Evolutionary conservation across 2,329 filamentous ascomycete genomes (phyloP).

Genomic region (Aspergillus sp.): DNA sequence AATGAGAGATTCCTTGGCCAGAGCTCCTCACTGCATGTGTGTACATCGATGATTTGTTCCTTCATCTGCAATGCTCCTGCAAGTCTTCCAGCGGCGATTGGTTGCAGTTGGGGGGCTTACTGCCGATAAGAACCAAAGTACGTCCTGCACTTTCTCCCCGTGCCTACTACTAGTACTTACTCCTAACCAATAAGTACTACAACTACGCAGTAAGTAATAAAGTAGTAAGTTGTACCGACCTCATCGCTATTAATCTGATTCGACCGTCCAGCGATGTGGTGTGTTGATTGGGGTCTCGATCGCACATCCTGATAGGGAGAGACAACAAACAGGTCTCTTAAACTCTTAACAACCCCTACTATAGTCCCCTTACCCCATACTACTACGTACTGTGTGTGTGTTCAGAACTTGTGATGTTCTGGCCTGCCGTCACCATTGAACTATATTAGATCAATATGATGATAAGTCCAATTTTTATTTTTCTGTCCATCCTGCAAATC

Average conservation of each 20-base stretch:
- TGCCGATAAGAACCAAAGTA: slow-evolving; percentile 24
- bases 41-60: slow-evolving; percentile 25
- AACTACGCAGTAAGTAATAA: background rate
- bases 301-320: slow-evolving; percentile 5
- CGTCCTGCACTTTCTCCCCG: background rate
- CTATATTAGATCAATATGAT: slow-evolving; percentile 12
- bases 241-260: background rate
- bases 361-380: slow-evolving; percentile 9
- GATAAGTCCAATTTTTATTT: slow-evolving; percentile 15
- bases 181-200: no score
- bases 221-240: background rate
- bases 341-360: slow-evolving; percentile 1
- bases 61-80: slow-evolving; percentile 18
- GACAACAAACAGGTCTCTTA: background rate
- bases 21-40: slow-evolving; percentile 19
- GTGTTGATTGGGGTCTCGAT: background rate
- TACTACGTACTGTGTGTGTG: background rate
- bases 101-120: slow-evolving; percentile 8
- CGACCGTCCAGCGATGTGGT: background rate
- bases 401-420: slow-evolving; percentile 4
- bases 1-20: slow-evolving; percentile 5
- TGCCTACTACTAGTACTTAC: background rate
- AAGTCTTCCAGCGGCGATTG: slow-evolving; percentile 19
- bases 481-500: slow-evolving; percentile 18
- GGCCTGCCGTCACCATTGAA: slow-evolving; percentile 14